Base-by-base conservation (phyloP, 192 early-diverging fungal genomes). In the Podila clonocystis region DNA sequence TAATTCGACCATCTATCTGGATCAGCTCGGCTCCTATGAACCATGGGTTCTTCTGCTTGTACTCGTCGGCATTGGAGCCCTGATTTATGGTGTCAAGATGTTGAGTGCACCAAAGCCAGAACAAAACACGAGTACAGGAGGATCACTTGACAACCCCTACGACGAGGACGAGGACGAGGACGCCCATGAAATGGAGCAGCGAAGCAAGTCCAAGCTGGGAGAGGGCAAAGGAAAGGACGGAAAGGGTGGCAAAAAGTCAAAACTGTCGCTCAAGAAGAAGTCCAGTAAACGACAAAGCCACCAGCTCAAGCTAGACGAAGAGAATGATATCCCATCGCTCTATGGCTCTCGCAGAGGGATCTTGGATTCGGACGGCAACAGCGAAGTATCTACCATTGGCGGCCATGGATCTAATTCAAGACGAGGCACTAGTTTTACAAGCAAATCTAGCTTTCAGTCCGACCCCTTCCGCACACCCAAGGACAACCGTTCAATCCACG, bases 1-100 rank as follows among this genome's bases (percentile, higher is more conserved):
- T 49, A 90, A 90, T 33, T 85, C 89, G 4, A 89, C 85, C 49
- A 87, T 91, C 28, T 91, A 89, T 70, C 72, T 91, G 5, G 70
- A 91, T 65, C 85, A 89, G 59, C 65, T 91, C 59, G 72, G 77
- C 28, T 65, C 75, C 20, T 87, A 87, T 55, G 77, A 88, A n/a
- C 72, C 72, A 4, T 87, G 87, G 90, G 87, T 85, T 2, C 70
- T 88, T 3, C 61, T 80, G 4, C 68, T 89, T 3, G 84, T 89
- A 8, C 75, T 88, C 31, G 48, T 87, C 20, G 89, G 89, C 7
- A 88, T 90, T 24, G 83, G 45, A 15, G 80, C 73, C 4, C 62
- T 90, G 7, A 87, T 90, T 26, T 88, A 87, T 72, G 89, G 89
- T n/a, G 89, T 90, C 17, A 76, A 63, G 8, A 70, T 90, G 48